phyloP scores from a whole-genome alignment of 2,329 filamentous ascomycete species.

The Aphanoascus verrucosus region DNA sequence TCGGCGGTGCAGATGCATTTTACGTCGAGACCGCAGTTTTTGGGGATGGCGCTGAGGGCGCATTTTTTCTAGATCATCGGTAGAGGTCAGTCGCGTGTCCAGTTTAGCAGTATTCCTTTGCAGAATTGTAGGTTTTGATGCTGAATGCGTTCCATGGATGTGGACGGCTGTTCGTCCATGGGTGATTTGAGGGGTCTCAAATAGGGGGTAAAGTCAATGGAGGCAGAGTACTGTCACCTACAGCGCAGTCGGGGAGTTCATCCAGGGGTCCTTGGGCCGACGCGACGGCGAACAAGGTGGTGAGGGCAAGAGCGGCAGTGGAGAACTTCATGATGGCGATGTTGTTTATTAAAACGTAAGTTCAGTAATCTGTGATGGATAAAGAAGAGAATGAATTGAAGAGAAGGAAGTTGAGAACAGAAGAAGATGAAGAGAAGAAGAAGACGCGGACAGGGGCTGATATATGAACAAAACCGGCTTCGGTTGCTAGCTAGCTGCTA shows the following conservation, averaged over 20 bases:
- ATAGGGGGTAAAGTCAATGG: constrained; percentile 15
- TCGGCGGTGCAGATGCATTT: constrained; percentile 41
- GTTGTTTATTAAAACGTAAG: too few species aligned
- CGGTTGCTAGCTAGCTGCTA: too few species aligned
- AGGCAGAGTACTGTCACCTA: too few species aligned
- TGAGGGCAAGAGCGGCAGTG: constrained; percentile 42
- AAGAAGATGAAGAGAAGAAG: not conserved
- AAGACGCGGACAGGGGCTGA: not conserved
- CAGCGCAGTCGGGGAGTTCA: constrained; percentile 45
- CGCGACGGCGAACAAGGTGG: constrained; percentile 42
- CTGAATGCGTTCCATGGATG: not conserved
- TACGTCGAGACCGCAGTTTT: constrained; percentile 35
- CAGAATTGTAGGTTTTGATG: not conserved
- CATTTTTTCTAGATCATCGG: constrained; percentile 26
- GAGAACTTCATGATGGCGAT: constrained; percentile 40
- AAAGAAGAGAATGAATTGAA: constrained; percentile 1
- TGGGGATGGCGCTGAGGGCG: constrained; percentile 33
- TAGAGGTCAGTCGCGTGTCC: not conserved
- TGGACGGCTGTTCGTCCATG: too few species aligned
- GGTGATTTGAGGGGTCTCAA: not conserved
- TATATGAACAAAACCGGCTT: not conserved
- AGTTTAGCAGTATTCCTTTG: too few species aligned
- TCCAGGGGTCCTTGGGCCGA: constrained; percentile 36
- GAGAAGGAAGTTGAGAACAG: not conserved
- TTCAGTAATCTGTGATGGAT: too few species aligned